Base-by-base conservation (phyloP, 805 yeast species). In the Torulaspora gathmanii region DNA sequence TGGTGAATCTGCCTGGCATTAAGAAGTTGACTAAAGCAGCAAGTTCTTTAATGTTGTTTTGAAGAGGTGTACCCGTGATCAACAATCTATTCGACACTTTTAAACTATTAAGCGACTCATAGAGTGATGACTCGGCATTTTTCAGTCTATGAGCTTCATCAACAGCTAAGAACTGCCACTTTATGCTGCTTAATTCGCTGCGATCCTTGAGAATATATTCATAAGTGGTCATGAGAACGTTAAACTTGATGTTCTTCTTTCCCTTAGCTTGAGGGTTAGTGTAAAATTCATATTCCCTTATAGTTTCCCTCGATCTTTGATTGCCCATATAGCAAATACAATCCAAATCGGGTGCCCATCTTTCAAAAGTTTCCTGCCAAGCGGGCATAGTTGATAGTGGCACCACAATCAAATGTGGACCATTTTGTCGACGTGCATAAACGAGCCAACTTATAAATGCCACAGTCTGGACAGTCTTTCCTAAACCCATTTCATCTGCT, bases 401-500 rank as follows among this genome's bases (percentile, higher is more conserved):
- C 6, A 93, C 99, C 25, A 93, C 99, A 15, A 93, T 93, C 35
- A 93, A 63, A 65, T 91, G 97, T 2, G 99, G 99, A 6, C 99
- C 99, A 66, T 90, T 86, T 62, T 93, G 99, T 67, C 96, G 79
- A 64, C 99, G 80, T 4, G 97, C 95, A 65, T 85, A 93, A 31
- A 93, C 80, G 40, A 93, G 75, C 98, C 99, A 93, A 37, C 96
- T 85, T 52, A 93, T 71, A 60, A 93, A 93, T 2, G 96, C 78
- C 11, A 93, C 96, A 0, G 98, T 93, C 68, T 93, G 99, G 12
- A 93, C 96, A 8, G 99, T 93, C 62, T 93, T 93, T 52, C 99
- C 99, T 44, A 93, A 75, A 44, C 99, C 99, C 99, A 93, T 93
- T 67, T 93, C 99, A 71, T 93, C 99, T 4, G 99, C 99, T 33